Evolutionary conservation across 108 stramenopile species (phyloP).

Genomic region (Aurantiochytrium sp.): DNA sequence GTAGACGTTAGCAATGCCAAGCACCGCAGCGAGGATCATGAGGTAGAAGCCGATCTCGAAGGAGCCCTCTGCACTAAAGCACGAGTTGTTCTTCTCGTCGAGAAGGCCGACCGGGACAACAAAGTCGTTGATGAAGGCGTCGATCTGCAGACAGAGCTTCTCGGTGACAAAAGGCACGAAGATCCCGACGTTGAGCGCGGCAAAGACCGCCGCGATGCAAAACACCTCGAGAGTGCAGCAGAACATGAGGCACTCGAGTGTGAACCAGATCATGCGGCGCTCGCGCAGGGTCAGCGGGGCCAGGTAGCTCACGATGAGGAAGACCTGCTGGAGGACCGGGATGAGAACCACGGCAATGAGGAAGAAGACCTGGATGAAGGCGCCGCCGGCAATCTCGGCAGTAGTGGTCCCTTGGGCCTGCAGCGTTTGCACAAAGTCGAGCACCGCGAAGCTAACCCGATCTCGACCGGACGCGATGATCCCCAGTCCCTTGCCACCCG

Average conservation of each 20-base stretch:
- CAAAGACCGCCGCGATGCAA: neutral
- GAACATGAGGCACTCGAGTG: neutral
- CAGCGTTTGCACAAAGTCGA: neutral
- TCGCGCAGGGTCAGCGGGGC: neutral
- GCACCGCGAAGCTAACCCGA: neutral
- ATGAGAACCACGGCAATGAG: neutral
- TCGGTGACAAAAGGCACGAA: neutral
- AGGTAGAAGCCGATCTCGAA: neutral
- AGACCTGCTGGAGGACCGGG: neutral
- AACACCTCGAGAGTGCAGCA: neutral
- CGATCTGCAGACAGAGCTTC: neutral
- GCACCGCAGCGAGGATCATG: neutral
- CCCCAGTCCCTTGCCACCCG: neutral
- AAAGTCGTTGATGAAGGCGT: neutral
- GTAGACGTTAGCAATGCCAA: neutral
- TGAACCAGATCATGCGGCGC: neutral
- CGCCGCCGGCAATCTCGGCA: neutral
- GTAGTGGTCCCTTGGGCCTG: neutral
- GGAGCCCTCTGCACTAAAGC: neutral
- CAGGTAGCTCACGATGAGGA: neutral
- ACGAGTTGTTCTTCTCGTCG: neutral
- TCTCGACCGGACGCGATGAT: neutral
- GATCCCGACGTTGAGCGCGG: neutral
- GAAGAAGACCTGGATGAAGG: neutral
- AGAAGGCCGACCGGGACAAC: neutral